Conservation (phyloP, 148 eudicot species). For the Fagopyrum homotropicum region DNA sequence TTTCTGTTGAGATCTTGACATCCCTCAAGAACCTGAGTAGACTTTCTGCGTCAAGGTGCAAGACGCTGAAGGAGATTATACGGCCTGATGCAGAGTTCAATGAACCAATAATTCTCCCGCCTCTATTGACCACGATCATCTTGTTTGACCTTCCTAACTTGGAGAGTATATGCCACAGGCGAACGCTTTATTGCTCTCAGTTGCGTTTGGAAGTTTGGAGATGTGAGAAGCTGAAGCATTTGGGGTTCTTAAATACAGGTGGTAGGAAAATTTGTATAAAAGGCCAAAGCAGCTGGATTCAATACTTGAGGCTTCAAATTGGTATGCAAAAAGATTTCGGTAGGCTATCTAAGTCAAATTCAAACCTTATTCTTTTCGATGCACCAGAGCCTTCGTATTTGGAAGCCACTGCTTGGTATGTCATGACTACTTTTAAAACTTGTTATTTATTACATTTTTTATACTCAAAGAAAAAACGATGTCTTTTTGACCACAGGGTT, state of each 20-base stretch:
- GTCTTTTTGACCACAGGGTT: too few species aligned
- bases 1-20: slow-evolving; percentile 22
- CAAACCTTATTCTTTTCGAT: too few species aligned
- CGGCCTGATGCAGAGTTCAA: slow-evolving; percentile 27
- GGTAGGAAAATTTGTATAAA: too few species aligned
- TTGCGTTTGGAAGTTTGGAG: slow-evolving; percentile 20
- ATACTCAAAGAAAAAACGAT: too few species aligned
- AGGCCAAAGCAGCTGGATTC: too few species aligned
- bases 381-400: too few species aligned
- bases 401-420: too few species aligned
- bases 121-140: slow-evolving; percentile 11
- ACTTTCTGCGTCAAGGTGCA: slow-evolving; percentile 22
- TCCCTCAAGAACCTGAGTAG: slow-evolving; percentile 17
- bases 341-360: too few species aligned
- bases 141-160: slow-evolving; percentile 21
- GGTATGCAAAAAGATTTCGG: too few species aligned
- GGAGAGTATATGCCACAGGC: slow-evolving; percentile 17
- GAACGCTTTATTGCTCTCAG: slow-evolving; percentile 19
- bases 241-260: neutral
- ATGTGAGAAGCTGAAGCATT: slow-evolving; percentile 20
- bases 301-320: too few species aligned
- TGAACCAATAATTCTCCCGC: slow-evolving; percentile 17
- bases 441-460: too few species aligned
- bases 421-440: too few species aligned
- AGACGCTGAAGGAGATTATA: slow-evolving; percentile 18